Evolutionary conservation across 2,329 filamentous ascomycete species (phyloP).

Genomic region (Keithomyces neogunnii): DNA sequence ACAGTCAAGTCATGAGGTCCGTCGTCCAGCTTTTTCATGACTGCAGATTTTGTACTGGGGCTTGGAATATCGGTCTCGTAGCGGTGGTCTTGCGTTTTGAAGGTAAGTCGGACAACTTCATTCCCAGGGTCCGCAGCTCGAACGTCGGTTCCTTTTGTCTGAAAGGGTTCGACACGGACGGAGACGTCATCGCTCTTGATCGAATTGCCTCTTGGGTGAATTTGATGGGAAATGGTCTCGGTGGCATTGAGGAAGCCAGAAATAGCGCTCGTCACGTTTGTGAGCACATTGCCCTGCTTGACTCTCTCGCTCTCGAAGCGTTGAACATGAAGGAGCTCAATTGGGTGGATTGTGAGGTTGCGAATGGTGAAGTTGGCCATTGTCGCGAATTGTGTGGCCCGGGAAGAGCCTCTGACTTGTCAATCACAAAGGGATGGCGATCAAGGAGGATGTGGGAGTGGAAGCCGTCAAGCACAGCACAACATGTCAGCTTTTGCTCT

Average conservation of each 20-base stretch:
- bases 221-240: conserved; percentile 19
- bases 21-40: conserved; percentile 48
- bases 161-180: conserved; percentile 60
- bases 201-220: conserved; percentile 44
- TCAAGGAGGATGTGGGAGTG: not conserved
- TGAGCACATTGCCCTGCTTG: conserved; percentile 33
- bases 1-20: conserved; percentile 52
- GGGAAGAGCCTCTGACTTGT: not conserved
- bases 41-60: conserved; percentile 47
- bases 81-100: conserved; percentile 46
- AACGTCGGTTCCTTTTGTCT: conserved; percentile 48
- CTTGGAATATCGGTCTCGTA: conserved; percentile 70
- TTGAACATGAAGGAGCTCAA: conserved; percentile 66
- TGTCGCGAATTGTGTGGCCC: conserved; percentile 4
- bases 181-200: conserved; percentile 55
- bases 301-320: conserved; percentile 52
- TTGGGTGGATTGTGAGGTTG: conserved; percentile 67
- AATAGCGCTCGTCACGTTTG: conserved; percentile 35
- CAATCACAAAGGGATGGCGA: not conserved
- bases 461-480: not conserved
- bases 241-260: conserved; percentile 36
- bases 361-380: conserved; percentile 62
- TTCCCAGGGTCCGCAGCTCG: conserved; percentile 47
- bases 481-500: not conserved
- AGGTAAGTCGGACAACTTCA: conserved; percentile 66